These are phyloP conservation scores for Candida sithepensis DNA, from an alignment of 805 yeast genomes.

Conservation along the genomic window DNA sequence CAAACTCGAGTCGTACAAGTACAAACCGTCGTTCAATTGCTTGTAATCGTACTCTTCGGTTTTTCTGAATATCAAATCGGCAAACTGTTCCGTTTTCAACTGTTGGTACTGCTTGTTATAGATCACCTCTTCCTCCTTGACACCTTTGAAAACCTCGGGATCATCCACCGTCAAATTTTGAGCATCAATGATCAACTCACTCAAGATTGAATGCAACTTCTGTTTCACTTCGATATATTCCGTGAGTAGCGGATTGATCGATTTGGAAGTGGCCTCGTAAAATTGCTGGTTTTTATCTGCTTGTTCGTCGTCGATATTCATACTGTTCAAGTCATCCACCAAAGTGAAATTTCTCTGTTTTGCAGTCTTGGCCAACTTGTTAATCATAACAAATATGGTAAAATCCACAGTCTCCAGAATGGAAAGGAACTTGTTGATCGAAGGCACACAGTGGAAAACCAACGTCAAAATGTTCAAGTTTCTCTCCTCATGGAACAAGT, in stretches of 20 bases:
- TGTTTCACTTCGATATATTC: constrained; percentile 78
- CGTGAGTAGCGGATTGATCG: constrained; percentile 45
- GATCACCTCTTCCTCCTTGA: constrained; percentile 51
- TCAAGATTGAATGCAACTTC: constrained; percentile 56
- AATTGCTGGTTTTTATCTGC: constrained; percentile 23
- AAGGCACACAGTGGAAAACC: constrained; percentile 49
- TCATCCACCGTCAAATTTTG: constrained; percentile 70
- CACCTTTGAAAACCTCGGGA: constrained; percentile 67
- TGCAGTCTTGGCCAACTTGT: constrained; percentile 20
- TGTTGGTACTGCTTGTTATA: constrained; percentile 37
- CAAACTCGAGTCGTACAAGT: constrained; percentile 24
- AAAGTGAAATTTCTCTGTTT: constrained; percentile 19
- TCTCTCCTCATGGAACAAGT: constrained; percentile 33
- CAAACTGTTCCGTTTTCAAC: constrained; percentile 45
- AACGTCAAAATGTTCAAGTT: constrained; percentile 51
- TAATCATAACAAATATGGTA: constrained; percentile 41
- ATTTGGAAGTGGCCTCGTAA: constrained; percentile 32
- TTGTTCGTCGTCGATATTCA: constrained; percentile 14
- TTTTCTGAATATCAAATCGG: constrained; percentile 43
- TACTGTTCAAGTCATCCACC: constrained; percentile 21
- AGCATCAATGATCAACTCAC: constrained; percentile 59
- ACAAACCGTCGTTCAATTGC: constrained; percentile 34
- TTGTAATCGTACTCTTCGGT: constrained; percentile 35
- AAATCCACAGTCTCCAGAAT: constrained; percentile 60
- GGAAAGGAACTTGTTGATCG: constrained; percentile 47